Base-by-base conservation (phyloP, 768 basidiomycete species). In the Flagelloscypha sp. region DNA sequence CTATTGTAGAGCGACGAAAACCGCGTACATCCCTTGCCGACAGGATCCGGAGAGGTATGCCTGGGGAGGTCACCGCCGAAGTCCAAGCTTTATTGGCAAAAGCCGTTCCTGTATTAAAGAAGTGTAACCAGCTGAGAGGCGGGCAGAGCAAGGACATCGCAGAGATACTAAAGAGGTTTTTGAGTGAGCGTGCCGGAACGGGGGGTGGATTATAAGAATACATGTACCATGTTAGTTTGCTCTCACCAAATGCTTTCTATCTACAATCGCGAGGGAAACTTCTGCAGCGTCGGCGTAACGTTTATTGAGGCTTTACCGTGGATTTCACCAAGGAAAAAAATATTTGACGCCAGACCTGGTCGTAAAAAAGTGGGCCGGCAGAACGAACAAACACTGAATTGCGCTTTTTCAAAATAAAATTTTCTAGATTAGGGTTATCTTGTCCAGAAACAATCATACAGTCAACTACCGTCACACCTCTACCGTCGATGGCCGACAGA, bases 61-160 rank as follows among this genome's bases (percentile, higher is more conserved):
- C 80, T 6, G 81, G 79, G 2, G 85, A 88, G 59, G 76, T 87
- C 70, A 77, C 75, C 25, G 66, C 68, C 1, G 86, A 88, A 53
- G 44, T 88, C 41, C 76, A 79, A 49, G 62, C 71, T 4, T 52
- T 87, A 47, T 38, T 88, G 56, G 72, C 57, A 40, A 84, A 76
- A 47, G 68, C 82, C 10, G 77, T 74, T 45, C 70, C 76, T 1
- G 55, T 84, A 23, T 57, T 88, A 17, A 65, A 60, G 10, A 81
- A 83, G 53, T 74, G 74, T 46, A 62, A 74, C 11, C 27, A 24
- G 33, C 18, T 24, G 22, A 16, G 27, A 15, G 27, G 12, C 16
- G 15, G 12, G 20, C 36, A 15, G 27, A 31, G 33, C 8, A 22
- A 41, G 13, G 40, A 23, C 33, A 30, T 21, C 25, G 40, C 30